Evolutionary conservation across 2,329 filamentous ascomycete species (phyloP).

Genomic region (Exserohilum turcica): DNA sequence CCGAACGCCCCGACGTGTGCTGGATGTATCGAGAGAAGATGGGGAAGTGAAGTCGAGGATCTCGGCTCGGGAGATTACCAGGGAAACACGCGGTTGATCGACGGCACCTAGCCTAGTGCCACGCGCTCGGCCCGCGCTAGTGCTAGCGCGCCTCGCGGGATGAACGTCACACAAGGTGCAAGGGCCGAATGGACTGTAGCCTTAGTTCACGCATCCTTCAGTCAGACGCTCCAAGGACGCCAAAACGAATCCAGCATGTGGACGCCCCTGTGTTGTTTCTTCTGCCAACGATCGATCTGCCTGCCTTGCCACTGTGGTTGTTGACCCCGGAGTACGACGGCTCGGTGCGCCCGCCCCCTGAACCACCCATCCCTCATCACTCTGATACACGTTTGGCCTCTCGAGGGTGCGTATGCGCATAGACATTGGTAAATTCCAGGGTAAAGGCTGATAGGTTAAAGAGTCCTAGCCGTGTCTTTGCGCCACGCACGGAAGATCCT

Average conservation of each 20-base stretch:
- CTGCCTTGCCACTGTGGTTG: constrained; percentile 1
- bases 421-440: not conserved
- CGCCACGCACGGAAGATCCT: constrained; percentile 2
- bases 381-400: not conserved
- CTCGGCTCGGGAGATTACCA: constrained; percentile 9
- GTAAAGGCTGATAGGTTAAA: not conserved
- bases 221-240: not conserved
- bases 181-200: constrained; percentile 3
- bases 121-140: not conserved
- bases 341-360: not conserved
- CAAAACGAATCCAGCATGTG: not conserved
- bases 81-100: constrained; percentile 6
- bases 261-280: not conserved
- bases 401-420: not conserved
- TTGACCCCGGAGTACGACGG: not conserved
- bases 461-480: not conserved
- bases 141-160: constrained; percentile 5
- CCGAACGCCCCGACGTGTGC: too few species aligned
- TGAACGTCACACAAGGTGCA: not conserved
- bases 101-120: not conserved
- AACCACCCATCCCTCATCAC: not conserved
- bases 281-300: not conserved
- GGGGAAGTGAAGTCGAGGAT: not conserved
- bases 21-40: not conserved
- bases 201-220: constrained; percentile 3